Percentiles rank a stretch among this genome's conserved stretches.
Conservation (phyloP, 768 basidiomycete genomes). For the Podaxis sp. region DNA sequence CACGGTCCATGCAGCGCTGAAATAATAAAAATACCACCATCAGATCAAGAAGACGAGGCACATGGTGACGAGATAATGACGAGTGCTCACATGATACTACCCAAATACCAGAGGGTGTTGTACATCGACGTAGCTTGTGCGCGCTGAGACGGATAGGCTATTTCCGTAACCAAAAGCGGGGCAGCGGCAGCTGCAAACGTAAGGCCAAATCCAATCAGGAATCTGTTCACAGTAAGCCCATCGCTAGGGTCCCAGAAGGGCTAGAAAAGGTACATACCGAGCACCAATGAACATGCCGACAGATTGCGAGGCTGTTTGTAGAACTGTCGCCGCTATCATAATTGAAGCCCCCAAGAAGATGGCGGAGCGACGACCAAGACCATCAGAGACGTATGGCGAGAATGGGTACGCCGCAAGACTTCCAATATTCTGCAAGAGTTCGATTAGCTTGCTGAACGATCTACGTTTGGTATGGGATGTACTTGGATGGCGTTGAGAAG, state of each 20-base stretch:
- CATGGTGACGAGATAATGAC: background rate
- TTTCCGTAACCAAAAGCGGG: constrained; percentile 73
- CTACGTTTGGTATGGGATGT: background rate
- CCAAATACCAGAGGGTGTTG: constrained; percentile 65
- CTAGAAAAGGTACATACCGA: constrained; percentile 35
- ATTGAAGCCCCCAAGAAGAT: constrained; percentile 58
- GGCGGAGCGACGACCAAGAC: constrained; percentile 57
- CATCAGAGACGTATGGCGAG: constrained; percentile 61
- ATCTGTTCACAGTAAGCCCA: constrained; percentile 28
- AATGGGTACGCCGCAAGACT: constrained; percentile 59
- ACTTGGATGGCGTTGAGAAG: constrained; percentile 66
- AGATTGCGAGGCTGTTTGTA: constrained; percentile 60
- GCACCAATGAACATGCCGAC: constrained; percentile 70
- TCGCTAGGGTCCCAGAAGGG: background rate
- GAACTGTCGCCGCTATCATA: constrained; percentile 56
- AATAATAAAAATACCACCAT: background rate
- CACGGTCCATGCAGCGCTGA: constrained; percentile 62
- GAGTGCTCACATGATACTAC: constrained; percentile 56
- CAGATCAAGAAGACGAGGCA: background rate
- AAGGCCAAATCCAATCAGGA: constrained; percentile 64
- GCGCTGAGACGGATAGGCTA: constrained; percentile 73
- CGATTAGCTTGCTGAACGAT: background rate
- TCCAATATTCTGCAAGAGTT: constrained; percentile 52
- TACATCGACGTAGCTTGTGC: constrained; percentile 68
- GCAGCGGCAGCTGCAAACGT: constrained; percentile 69